Conservation (phyloP, 805 yeast species). For the Teunomyces lycoperdinae region DNA sequence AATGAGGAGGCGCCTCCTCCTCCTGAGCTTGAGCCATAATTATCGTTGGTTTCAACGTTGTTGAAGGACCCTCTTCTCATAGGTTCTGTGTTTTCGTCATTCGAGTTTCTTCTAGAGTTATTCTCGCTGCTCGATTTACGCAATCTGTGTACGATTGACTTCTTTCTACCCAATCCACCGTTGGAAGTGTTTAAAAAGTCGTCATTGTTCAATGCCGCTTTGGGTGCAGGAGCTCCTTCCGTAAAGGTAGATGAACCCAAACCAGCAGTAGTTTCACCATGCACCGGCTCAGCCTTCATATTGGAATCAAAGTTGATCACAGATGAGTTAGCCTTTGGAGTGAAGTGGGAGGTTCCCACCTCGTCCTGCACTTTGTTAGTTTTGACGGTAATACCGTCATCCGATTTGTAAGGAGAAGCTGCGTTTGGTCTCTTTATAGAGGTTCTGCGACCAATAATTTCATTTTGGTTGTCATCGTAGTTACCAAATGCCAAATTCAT, state of each 20-base stretch:
- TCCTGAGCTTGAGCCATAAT: constrained; percentile 10
- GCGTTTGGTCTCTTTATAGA: constrained; percentile 10
- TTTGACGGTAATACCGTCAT: constrained; percentile 13
- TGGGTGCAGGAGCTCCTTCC: constrained; percentile 94
- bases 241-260: constrained; percentile 88
- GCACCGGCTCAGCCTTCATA: constrained; percentile 65
- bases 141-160: constrained; percentile 73
- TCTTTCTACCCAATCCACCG: constrained; percentile 69
- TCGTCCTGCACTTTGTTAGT: constrained; percentile 18
- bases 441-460: constrained; percentile 30
- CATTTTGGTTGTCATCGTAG: constrained; percentile 46
- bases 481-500: constrained; percentile 78
- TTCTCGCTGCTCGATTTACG: constrained; percentile 39
- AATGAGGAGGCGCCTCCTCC: constrained; percentile 40
- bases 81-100: constrained; percentile 16
- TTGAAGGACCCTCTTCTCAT: constrained; percentile 14
- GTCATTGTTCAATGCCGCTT: constrained; percentile 23
- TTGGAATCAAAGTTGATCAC: constrained; percentile 71
- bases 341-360: constrained; percentile 16
- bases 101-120: constrained; percentile 29
- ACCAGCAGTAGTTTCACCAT: constrained; percentile 85
- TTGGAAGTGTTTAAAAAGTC: constrained; percentile 20
- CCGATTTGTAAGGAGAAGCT: constrained; percentile 8
- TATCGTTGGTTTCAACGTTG: constrained; percentile 8
- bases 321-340: constrained; percentile 50